Conservation (phyloP, 768 basidiomycete genomes). For the Lentinula boryana region DNA sequence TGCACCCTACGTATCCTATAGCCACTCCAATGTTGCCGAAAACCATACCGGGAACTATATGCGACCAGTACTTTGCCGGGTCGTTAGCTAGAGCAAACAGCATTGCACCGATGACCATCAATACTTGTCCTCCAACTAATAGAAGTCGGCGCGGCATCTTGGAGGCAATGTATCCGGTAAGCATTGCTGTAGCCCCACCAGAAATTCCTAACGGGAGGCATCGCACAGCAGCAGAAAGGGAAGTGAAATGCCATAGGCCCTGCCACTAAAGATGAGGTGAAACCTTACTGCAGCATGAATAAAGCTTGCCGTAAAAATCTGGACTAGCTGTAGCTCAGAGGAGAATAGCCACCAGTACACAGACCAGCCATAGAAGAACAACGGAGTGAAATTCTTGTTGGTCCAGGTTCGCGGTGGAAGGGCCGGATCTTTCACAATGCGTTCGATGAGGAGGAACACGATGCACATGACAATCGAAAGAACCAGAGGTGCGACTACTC, state of each 20-base stretch:
- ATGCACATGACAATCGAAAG: slow-evolving; percentile 30
- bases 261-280: neutral
- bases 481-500: slow-evolving; percentile 36
- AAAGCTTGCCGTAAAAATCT: slow-evolving; percentile 19
- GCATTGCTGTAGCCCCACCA: neutral
- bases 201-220: slow-evolving; percentile 6
- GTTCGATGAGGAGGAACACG: slow-evolving; percentile 43
- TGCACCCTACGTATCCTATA: slow-evolving; percentile 25
- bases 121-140: slow-evolving; percentile 30
- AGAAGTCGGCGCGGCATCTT: slow-evolving; percentile 10
- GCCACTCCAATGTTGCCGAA: slow-evolving; percentile 37
- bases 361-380: slow-evolving; percentile 25
- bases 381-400: slow-evolving; percentile 29
- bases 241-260: neutral
- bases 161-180: slow-evolving; percentile 3
- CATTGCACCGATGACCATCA: slow-evolving; percentile 28
- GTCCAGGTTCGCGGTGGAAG: slow-evolving; percentile 32
- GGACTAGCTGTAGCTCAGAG: slow-evolving; percentile 22
- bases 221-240: slow-evolving; percentile 3
- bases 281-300: neutral
- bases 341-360: slow-evolving; percentile 20
- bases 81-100: slow-evolving; percentile 35
- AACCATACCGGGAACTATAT: slow-evolving; percentile 40
- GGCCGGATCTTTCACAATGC: slow-evolving; percentile 8
- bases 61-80: slow-evolving; percentile 33